Evolutionary conservation across 257 asterid species (phyloP), one percentile per base, ranked within the genome.

Genomic region (Mitragyna speciosa): DNA sequence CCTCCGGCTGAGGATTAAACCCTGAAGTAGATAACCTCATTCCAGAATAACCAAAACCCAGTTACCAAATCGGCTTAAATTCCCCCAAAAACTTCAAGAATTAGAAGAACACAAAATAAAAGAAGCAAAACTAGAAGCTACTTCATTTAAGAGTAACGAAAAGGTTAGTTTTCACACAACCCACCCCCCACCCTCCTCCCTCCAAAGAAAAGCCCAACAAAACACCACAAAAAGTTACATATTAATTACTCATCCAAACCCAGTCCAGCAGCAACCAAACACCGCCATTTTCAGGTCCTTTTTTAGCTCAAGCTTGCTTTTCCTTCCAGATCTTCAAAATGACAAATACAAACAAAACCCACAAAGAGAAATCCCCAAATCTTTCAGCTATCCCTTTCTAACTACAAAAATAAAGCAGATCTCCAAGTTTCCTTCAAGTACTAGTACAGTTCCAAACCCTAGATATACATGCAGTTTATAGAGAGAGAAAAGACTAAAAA

Each of bases 11-110:
- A 82, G 93, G 84, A 89, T 87, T 83, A 82, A 86, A 87, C 78
- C 91, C 97, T 39, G 91, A 79, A 51, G 91, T 83, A 81, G 97
- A 90, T 45, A 92, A 72, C 97, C 92, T 92, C 98, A 94, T 92
- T 85, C 86, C 86, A 76, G 78, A 83, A 63, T 84, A 84, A 77
- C 61, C 33, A 45, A 76, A 73, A 77, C 70, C 75, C 80, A 75
- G 76, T 81, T 77, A 75, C 52, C 54, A 78, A 72, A 76, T 82
- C 54, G 58, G 80, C 71, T 48, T 77, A 12, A 43, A 54, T 54
- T 54, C 30, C 66, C 66, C 51, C 39, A 68, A 79, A 80, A 65
- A 73, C 68, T 4, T 36, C 82, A 58, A 82, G 76, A 87, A 79
- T 22, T 72, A 84, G 58, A 76, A 80, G 67, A 76, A 78, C 69